Evolutionary conservation across 768 basidiomycete genomes (phyloP).

Genomic region (Leccinum longicurvipes): DNA sequence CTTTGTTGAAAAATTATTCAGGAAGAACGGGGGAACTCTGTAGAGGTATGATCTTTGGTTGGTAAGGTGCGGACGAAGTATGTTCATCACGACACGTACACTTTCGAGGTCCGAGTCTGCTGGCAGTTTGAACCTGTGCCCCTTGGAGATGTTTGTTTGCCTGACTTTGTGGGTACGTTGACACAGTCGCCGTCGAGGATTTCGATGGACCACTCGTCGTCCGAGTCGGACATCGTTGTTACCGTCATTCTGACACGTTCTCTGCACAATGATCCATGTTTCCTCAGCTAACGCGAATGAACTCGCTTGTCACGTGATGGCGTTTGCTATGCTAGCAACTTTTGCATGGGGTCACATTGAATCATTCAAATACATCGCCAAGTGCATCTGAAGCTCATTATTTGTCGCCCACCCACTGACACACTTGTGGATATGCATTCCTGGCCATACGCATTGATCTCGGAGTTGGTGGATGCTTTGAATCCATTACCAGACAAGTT

Average conservation of each 20-base stretch:
- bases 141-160: constrained; percentile 20
- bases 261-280: not conserved
- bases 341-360: no score
- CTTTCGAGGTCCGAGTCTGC: not conserved
- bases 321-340: not conserved
- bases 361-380: no score
- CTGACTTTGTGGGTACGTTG: constrained; percentile 8
- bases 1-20: constrained; percentile 14
- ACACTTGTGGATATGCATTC: not conserved
- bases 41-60: not conserved
- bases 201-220: constrained; percentile 31
- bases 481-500: not conserved
- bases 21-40: constrained; percentile 22
- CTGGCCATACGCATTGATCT: not conserved
- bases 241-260: constrained; percentile 15
- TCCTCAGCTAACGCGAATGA: not conserved
- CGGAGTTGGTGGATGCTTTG: not conserved
- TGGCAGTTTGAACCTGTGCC: not conserved
- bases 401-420: no score
- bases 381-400: no score
- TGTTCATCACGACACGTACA: constrained; percentile 16
- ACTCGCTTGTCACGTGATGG: constrained; percentile 18
- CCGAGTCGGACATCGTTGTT: constrained; percentile 13
- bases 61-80: constrained; percentile 10
- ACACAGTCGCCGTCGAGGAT: constrained; percentile 24